Percentiles rank a stretch among this genome's conserved stretches.
phyloP scores from a whole-genome alignment of 208 protist genomes.

The Leishmania mexicana region DNA sequence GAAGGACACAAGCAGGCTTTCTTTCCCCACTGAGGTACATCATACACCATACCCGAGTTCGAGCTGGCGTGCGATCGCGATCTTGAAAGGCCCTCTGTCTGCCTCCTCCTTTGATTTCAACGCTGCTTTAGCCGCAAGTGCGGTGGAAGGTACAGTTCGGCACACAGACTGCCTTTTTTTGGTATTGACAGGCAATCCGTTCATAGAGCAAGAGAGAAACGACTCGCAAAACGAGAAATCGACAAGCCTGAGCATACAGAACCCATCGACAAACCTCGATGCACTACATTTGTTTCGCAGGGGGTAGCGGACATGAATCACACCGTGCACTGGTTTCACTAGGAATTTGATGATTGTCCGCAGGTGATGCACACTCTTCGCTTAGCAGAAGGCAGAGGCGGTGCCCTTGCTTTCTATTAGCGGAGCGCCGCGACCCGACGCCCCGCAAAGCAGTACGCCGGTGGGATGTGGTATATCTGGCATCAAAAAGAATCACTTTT shows the following conservation, averaged over 20 bases:
- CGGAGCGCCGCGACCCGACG: not conserved
- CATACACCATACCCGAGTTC: not conserved
- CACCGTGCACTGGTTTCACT: not conserved
- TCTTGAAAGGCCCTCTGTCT: not conserved
- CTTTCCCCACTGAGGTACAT: not conserved
- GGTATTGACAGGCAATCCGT: not conserved
- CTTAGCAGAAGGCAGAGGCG: not conserved
- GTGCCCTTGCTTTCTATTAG: not conserved
- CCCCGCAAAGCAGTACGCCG: not conserved
- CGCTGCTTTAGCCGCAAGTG: not conserved
- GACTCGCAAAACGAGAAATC: not conserved
- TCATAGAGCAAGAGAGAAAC: not conserved
- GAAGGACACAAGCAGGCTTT: not conserved
- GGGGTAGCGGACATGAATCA: not conserved
- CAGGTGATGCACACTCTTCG: not conserved
- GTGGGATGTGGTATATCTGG: not conserved
- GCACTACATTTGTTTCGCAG: not conserved
- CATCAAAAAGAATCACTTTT: not conserved
- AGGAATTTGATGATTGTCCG: not conserved
- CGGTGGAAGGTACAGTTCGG: not conserved
- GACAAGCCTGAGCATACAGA: not conserved
- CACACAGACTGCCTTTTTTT: not conserved
- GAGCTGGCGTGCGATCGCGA: not conserved
- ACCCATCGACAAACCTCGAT: not conserved
- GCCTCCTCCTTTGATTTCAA: not conserved